Base-by-base conservation (phyloP, 257 asterid genomes). In the Nicotiana attenuata region DNA sequence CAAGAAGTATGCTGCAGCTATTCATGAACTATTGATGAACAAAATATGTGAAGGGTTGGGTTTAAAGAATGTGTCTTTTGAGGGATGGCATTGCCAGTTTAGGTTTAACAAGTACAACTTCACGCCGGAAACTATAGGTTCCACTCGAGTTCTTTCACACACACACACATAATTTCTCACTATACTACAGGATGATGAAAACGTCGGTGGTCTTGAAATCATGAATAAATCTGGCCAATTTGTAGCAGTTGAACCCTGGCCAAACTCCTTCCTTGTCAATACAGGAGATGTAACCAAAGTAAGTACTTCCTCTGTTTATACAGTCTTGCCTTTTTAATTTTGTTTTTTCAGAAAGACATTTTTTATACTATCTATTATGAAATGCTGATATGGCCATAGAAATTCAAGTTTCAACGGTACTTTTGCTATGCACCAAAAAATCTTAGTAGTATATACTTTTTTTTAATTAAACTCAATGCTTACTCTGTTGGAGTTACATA, bases 21-120 rank as follows among this genome's bases (percentile, higher is more conserved):
- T 91, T 83, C 73, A 89, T 56, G 80, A 84, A 24, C 77, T 90
- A 76, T 63, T 83, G 82, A 87, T 67, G 7, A 65, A 11, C 2
- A 91, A 84, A 82, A 76, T 93, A n/a, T 85, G 87, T 38, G 63
- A 88, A 85, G 92, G 92, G 3, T 52, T 93, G 17, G 94, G 91
- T n/a, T 13, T 91, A 2, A 64, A 64, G 1, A 47, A 50, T 45
- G 81, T 76, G 35, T 86, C 88, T 22, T 85, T 90, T 22, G 85
- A 90, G 56, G 92, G 83, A 5, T 90, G 97, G 97, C 76, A 85
- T 22, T 90, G 89, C 79, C 92, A 87, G 55, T 91, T 91, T 83
- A 91, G 97, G 76, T 90, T 91, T 47, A 91, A 91, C 86, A 91
- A 89, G 71, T 93, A 93, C 89, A 85, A 26, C 29, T 90, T 90